phyloP scores from a whole-genome alignment of 768 basidiomycete species.

The Tephrocybe rancida region DNA sequence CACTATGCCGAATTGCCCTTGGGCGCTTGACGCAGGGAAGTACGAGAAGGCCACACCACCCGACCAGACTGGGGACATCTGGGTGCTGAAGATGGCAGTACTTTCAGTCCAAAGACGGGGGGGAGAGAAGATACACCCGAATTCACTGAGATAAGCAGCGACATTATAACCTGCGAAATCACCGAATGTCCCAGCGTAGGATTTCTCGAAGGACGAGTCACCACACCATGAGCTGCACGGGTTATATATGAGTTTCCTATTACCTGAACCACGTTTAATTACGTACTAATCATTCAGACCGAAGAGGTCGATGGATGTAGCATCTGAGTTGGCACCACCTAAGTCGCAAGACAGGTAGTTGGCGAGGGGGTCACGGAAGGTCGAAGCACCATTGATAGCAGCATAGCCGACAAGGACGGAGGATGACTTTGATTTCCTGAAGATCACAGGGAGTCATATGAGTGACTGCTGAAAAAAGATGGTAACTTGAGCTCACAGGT shows the following conservation, averaged over 20 bases:
- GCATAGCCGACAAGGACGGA: constrained; percentile 81
- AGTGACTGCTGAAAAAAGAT: neutral
- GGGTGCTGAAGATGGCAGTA: constrained; percentile 64
- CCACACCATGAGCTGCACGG: constrained; percentile 81
- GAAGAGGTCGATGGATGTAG: constrained; percentile 78
- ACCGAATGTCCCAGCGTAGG: constrained; percentile 57
- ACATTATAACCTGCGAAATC: constrained; percentile 71
- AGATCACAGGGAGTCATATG: constrained; percentile 6
- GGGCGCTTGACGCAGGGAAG: constrained; percentile 76
- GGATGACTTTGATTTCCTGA: constrained; percentile 65
- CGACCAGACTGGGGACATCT: constrained; percentile 82
- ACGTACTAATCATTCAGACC: constrained; percentile 88
- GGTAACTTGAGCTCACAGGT: constrained; percentile 69
- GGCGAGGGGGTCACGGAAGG: constrained; percentile 69
- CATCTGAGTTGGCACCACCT: constrained; percentile 49
- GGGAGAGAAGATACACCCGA: constrained; percentile 63
- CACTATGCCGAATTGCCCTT: constrained; percentile 85
- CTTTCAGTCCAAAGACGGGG: constrained; percentile 84
- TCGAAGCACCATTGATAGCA: constrained; percentile 71
- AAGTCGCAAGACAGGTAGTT: constrained; percentile 81
- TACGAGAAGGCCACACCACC: constrained; percentile 91
- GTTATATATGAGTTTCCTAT: neutral
- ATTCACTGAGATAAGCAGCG: constrained; percentile 90
- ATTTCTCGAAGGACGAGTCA: constrained; percentile 51
- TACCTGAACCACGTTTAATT: no score